Evolutionary conservation across 2,329 filamentous ascomycete genomes (phyloP).

Genomic region (Aspergillus glaucus): DNA sequence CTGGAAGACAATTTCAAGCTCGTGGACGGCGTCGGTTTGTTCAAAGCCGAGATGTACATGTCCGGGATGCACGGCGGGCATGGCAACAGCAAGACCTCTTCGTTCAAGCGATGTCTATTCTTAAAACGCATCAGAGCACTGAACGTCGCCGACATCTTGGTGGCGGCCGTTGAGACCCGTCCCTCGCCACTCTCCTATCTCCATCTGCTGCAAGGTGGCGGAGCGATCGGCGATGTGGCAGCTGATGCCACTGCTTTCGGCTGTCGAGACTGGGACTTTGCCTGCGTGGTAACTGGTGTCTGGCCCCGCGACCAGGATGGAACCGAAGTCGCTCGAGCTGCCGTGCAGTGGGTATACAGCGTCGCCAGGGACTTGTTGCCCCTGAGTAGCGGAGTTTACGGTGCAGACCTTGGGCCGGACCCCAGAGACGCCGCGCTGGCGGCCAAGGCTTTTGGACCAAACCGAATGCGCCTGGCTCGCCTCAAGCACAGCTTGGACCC

Average conservation of each 20-base stretch:
- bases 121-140: constrained; percentile 42
- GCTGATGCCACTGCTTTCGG: constrained; percentile 52
- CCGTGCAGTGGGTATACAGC: constrained; percentile 52
- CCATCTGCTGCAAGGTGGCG: constrained; percentile 57
- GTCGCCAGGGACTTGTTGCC: constrained; percentile 45
- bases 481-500: constrained; percentile 51
- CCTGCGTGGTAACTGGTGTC: constrained; percentile 58
- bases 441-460: constrained; percentile 52
- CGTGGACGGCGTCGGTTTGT: constrained; percentile 48
- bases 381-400: constrained; percentile 48
- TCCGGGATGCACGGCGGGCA: constrained; percentile 55
- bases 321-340: constrained; percentile 33
- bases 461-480: constrained; percentile 42
- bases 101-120: constrained; percentile 61
- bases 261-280: constrained; percentile 58
- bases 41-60: constrained; percentile 58
- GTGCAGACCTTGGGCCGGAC: constrained; percentile 59
- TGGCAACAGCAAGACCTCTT: constrained; percentile 52
- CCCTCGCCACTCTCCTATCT: constrained; percentile 55
- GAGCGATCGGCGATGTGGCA: constrained; percentile 42
- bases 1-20: constrained; percentile 23
- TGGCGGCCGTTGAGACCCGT: constrained; percentile 42
- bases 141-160: constrained; percentile 33
- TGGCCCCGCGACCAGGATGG: constrained; percentile 52
- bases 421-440: constrained; percentile 51